Conservation (phyloP, 192 early-diverging fungal genomes). For the Coemansia sp. region DNA sequence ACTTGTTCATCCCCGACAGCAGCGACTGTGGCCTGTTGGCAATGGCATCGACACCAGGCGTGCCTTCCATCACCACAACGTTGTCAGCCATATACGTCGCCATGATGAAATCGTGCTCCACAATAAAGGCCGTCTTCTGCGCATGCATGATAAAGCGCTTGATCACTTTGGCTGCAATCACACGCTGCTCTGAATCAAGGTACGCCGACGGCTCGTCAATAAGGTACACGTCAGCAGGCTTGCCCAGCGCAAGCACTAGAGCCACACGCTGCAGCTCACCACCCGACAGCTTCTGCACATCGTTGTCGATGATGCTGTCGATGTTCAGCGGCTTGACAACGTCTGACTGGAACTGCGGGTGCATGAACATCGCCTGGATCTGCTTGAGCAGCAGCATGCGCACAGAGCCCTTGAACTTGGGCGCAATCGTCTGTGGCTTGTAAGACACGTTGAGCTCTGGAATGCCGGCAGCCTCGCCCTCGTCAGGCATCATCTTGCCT, state of each 20-base stretch:
- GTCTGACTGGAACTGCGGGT: constrained; percentile 96
- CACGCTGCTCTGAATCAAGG: constrained; percentile 98
- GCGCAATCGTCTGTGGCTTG: constrained; percentile 99
- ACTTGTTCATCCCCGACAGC: constrained; percentile 94
- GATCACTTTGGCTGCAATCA: constrained; percentile 98
- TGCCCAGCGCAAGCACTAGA: constrained; percentile 84
- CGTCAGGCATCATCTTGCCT: constrained; percentile 77
- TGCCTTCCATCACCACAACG: constrained; percentile 94
- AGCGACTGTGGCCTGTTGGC: constrained; percentile 88
- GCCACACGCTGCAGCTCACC: constrained; percentile 99
- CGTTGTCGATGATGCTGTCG: constrained; percentile 91
- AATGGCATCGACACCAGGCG: constrained; percentile 77
- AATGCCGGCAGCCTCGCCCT: constrained; percentile 66
- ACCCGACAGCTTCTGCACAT: constrained; percentile 84
- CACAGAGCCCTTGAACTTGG: constrained; percentile 91
- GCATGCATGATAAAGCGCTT: constrained; percentile 95
- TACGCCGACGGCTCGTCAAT: constrained; percentile 99
- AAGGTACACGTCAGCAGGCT: constrained; percentile 93
- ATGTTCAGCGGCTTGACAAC: constrained; percentile 93
- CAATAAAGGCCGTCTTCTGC: constrained; percentile 96
- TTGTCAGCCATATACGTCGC: constrained; percentile 96
- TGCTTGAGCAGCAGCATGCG: constrained; percentile 87
- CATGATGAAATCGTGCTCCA: constrained; percentile 99
- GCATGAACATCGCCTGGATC: constrained; percentile 81
- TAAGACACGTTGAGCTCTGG: constrained; percentile 88